Evolutionary conservation across 2,329 filamentous ascomycete genomes (phyloP), one percentile per base, ranked within the genome.

Genomic region (Lasiodiplodia theobromae): DNA sequence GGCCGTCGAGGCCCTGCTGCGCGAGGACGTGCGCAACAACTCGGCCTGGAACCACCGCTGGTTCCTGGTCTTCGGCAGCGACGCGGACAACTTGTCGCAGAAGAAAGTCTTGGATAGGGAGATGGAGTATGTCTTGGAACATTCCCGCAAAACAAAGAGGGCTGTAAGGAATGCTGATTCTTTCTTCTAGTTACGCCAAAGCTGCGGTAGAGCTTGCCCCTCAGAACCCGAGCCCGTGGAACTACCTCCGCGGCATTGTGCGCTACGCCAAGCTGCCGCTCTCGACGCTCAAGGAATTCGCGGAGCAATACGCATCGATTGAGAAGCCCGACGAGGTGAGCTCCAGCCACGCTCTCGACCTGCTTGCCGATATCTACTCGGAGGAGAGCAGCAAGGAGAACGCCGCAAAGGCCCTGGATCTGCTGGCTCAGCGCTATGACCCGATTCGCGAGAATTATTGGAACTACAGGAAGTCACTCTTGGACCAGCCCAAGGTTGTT

Each of bases 21-120:
- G 88, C 68, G 84, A 88, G 40, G 96, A 99, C 79, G 89, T 98
- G 69, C 88, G 94, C 75, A 99, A 99, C 83, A 99, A 99, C 80
- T 96, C 92, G 54, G 96, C 95, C 18, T 99, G 96, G 96, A 96
- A 95, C 72, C 95, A 99, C 83, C 90, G 96, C 64, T 98, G 96
- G 85, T 97, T 95, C 79, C 79, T 98, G n/a, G 89, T 95, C 21
- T 97, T 97, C 86, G 87, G 77, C 83, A 86, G 84, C 12, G 77
- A 78, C 40, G 74, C 79, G 28, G 81, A 80, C 34, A 78, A 71
- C 71, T 79, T 73, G 70, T 79, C 69, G 75, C 82, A 72, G 71
- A 82, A 85, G 31, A 85, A 86, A 1, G 79, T 93, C 8, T 81
- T 96, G 54, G 88, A 94, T 71, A 84, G 91, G 40, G 96, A 99